Conservation (phyloP, 176 grass and related monocot genomes). For the Aegilops bicornis region DNA sequence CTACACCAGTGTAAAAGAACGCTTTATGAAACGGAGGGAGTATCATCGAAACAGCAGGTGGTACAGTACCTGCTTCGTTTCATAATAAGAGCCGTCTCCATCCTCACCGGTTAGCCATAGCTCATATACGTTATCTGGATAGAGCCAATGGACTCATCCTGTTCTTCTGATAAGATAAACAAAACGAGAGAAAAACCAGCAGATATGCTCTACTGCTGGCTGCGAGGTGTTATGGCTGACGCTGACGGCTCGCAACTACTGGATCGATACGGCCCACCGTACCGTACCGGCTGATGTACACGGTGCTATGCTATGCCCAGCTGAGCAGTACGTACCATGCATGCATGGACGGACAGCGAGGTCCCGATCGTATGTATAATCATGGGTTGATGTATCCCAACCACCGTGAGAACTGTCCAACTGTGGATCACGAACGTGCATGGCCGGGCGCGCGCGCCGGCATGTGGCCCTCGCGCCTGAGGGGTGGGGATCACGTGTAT, state of each 20-base stretch:
- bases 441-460: not conserved
- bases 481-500: slow-evolving; percentile 5
- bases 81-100: not conserved
- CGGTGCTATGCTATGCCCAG: not conserved
- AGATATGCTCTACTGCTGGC: not conserved
- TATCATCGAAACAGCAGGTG: not conserved
- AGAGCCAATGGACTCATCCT: not conserved
- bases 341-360: not conserved
- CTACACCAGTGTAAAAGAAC: no score
- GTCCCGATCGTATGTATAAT: not conserved
- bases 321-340: no score
- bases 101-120: not conserved
- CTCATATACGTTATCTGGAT: not conserved
- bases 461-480: not conserved
- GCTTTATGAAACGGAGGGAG: no score
- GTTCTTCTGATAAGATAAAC: not conserved
- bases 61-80: not conserved
- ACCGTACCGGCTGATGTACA: slow-evolving; percentile 8
- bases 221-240: not conserved
- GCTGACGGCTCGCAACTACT: not conserved
- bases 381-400: slow-evolving; percentile 17
- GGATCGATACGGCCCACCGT: slow-evolving; percentile 17
- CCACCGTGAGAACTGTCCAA: slow-evolving; percentile 8
- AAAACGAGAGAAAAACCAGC: not conserved
- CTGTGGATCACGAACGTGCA: slow-evolving; percentile 7